These are phyloP conservation scores for Euphorbia neoarborescens DNA, from an alignment of 441 rosid species.

Conservation along the genomic window DNA sequence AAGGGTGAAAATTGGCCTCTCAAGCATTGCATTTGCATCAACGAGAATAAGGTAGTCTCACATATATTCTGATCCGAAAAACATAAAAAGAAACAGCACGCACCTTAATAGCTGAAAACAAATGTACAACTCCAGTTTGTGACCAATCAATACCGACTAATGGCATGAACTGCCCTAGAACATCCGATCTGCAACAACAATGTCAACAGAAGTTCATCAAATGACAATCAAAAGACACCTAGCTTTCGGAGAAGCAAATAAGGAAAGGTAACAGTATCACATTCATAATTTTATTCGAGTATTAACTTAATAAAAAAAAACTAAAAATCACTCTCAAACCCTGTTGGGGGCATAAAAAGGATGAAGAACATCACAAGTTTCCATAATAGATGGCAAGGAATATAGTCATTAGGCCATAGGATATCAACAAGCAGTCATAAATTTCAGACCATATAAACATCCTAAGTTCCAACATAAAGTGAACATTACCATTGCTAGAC, in stretches of 20 bases:
- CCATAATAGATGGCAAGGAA: not conserved
- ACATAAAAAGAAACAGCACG: constrained; percentile 19
- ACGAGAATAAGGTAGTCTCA: not conserved
- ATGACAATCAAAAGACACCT: constrained; percentile 12
- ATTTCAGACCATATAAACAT: not conserved
- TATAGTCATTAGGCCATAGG: not conserved
- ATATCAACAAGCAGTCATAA: not conserved
- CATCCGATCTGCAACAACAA: constrained; percentile 69
- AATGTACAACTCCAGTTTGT: constrained; percentile 87
- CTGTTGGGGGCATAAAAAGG: constrained; percentile 2
- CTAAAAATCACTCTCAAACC: constrained; percentile 16
- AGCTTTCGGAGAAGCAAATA: constrained; percentile 4
- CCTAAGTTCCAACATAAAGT: not conserved
- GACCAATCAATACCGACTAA: constrained; percentile 94
- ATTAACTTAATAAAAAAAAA: constrained; percentile 14
- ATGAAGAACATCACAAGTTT: not conserved
- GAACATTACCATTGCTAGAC: not conserved
- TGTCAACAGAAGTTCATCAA: constrained; percentile 11
- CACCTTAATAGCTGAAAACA: constrained; percentile 89
- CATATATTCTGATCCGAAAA: constrained; percentile 5
- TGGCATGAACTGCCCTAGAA: constrained; percentile 98
- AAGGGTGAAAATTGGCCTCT: not conserved
- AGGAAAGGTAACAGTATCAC: not conserved
- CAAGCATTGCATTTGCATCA: constrained; percentile 1
- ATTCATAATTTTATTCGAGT: constrained; percentile 8